These are phyloP conservation scores for Kodamaea restingae DNA, from an alignment of 805 yeast species.

Conservation along the genomic window DNA sequence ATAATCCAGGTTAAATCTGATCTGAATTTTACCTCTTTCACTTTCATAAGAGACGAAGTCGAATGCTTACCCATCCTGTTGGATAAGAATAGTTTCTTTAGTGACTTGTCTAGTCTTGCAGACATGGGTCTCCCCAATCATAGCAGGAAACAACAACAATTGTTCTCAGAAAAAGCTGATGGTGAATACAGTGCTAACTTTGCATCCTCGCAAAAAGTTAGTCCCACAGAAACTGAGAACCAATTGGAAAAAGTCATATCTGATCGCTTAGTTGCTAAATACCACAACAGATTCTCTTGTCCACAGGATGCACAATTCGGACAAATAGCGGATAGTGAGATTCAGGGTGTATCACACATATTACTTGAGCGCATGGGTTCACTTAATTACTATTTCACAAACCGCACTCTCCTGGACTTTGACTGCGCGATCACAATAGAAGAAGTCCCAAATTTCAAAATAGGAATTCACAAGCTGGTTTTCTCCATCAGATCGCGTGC, in stretches of 20 bases:
- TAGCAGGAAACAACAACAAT: conserved; percentile 39
- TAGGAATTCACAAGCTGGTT: conserved; percentile 36
- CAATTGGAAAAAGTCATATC: neutral
- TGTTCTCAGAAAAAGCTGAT: conserved; percentile 30
- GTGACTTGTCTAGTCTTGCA: conserved; percentile 54
- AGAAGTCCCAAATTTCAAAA: conserved; percentile 15
- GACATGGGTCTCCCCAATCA: conserved; percentile 30
- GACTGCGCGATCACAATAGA: conserved; percentile 33
- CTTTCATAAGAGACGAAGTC: conserved; percentile 60
- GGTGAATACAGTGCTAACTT: conserved; percentile 29
- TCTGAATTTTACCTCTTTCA: conserved; percentile 59
- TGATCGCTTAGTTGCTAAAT: conserved; percentile 3
- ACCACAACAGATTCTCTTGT: conserved; percentile 3
- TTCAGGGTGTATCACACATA: too few species aligned
- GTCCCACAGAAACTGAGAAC: too few species aligned
- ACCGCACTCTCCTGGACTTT: conserved; percentile 22
- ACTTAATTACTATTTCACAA: too few species aligned
- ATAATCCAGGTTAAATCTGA: conserved; percentile 65
- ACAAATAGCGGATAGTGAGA: too few species aligned
- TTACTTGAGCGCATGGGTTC: too few species aligned
- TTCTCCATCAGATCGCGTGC: conserved; percentile 28
- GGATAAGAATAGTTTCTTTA: conserved; percentile 40
- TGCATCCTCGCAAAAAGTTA: neutral
- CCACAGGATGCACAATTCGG: neutral
- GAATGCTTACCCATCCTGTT: conserved; percentile 56